phyloP scores from a whole-genome alignment of 2,329 filamentous ascomycete genomes.

The Fusarium continuum region DNA sequence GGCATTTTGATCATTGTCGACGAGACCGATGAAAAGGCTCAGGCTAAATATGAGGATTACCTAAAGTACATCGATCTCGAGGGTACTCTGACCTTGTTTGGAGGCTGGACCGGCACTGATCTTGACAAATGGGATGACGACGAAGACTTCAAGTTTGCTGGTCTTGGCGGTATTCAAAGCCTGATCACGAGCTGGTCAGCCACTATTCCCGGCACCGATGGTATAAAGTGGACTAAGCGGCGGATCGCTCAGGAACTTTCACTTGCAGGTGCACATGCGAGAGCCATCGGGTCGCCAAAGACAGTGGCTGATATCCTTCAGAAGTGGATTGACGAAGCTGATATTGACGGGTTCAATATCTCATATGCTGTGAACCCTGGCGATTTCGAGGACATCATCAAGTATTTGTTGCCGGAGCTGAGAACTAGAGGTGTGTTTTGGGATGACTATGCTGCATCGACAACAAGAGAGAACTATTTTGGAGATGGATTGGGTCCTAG shows the following conservation, averaged over 20 bases:
- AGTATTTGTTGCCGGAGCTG: constrained; percentile 19
- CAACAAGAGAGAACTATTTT: constrained; percentile 14
- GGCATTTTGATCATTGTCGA: not conserved
- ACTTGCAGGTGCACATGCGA: constrained; percentile 52
- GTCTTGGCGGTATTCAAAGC: not conserved
- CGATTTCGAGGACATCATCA: constrained; percentile 22
- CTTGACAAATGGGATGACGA: not conserved
- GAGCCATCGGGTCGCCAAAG: constrained; percentile 21
- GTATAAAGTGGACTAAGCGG: not conserved
- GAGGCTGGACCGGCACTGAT: not conserved
- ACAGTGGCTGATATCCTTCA: constrained; percentile 30
- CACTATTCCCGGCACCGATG: not conserved
- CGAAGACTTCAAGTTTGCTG: not conserved
- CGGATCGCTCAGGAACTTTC: constrained; percentile 54
- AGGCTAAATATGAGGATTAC: not conserved
- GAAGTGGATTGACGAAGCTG: constrained; percentile 19
- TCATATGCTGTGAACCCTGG: constrained; percentile 20
- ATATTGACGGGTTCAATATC: constrained; percentile 31
- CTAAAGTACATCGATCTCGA: not conserved
- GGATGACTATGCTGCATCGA: not conserved
- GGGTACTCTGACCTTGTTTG: not conserved
- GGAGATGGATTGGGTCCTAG: not conserved
- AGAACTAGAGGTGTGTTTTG: constrained; percentile 10
- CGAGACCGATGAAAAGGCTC: not conserved
- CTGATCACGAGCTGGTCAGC: not conserved